phyloP scores from a whole-genome alignment of 73 alveolate genomes.

The Tetrahymena elliotti region DNA sequence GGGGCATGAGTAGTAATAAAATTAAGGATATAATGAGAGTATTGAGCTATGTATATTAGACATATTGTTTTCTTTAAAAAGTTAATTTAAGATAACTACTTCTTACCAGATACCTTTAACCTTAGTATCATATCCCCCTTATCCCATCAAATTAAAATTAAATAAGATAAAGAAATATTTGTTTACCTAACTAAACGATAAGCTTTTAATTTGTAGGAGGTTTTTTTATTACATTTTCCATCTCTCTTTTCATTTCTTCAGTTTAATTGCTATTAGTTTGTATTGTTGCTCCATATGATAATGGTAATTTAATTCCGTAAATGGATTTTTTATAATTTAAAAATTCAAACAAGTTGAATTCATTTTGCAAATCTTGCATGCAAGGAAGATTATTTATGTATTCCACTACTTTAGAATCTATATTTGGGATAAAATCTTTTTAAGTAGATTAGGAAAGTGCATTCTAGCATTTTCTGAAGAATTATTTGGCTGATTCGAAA shows the following conservation, averaged over 20 bases:
- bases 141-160: neutral
- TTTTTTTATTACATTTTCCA: neutral
- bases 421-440: conserved; percentile 7
- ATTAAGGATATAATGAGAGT: no score
- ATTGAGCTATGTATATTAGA: no score
- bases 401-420: neutral
- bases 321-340: conserved; percentile 3
- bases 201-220: neutral
- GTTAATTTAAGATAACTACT: no score
- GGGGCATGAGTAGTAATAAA: no score
- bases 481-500: neutral
- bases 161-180: neutral
- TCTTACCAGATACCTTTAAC: no score
- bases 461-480: neutral
- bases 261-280: neutral
- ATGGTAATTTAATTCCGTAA: conserved; percentile 30
- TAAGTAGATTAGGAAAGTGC: conserved; percentile 2
- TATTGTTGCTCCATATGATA: conserved; percentile 34
- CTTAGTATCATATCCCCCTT: no score
- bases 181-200: neutral
- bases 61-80: no score
- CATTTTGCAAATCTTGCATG: neutral
- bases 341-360: conserved; percentile 8
- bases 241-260: conserved; percentile 3
- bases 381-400: conserved; percentile 13